Conservation (phyloP, 2,329 filamentous ascomycete genomes). For the Helicocarpus griseus region DNA sequence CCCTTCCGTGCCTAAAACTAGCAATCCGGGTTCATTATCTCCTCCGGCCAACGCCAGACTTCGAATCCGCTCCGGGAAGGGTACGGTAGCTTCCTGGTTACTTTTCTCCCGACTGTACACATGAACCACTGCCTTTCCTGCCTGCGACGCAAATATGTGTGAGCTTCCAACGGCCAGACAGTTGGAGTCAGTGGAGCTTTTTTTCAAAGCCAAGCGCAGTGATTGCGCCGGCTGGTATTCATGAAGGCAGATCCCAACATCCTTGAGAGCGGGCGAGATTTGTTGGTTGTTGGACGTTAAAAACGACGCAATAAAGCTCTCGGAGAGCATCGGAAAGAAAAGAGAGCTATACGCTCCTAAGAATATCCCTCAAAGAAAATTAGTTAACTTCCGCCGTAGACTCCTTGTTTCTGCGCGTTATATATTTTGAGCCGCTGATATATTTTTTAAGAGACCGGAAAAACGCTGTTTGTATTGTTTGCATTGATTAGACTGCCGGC, state of each 20-base stretch:
- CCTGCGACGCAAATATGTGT: constrained; percentile 85
- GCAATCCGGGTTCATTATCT: constrained; percentile 43
- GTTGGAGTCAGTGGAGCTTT: constrained; percentile 71
- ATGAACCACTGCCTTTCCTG: constrained; percentile 84
- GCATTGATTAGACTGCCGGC: not conserved
- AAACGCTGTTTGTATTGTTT: not conserved
- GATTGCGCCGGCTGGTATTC: constrained; percentile 67
- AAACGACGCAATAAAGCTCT: constrained; percentile 39
- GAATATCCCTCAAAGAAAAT: not conserved
- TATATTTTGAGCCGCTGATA: too few relatives aligned
- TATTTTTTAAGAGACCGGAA: too few relatives aligned
- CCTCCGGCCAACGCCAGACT: constrained; percentile 64
- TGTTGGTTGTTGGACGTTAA: constrained; percentile 24
- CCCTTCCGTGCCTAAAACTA: constrained; percentile 72
- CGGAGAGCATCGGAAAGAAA: constrained; percentile 36
- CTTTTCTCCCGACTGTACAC: constrained; percentile 78
- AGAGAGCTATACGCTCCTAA: not conserved
- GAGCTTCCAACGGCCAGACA: constrained; percentile 69
- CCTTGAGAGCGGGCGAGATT: constrained; percentile 49
- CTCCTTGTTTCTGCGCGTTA: not conserved
- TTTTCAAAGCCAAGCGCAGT: constrained; percentile 78
- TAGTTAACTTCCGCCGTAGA: not conserved
- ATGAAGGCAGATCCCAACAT: constrained; percentile 80
- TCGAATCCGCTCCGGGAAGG: constrained; percentile 78
- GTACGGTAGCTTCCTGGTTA: constrained; percentile 78